Conservation (phyloP, 2,329 filamentous ascomycete genomes). For the Nectriaceae sp. region DNA sequence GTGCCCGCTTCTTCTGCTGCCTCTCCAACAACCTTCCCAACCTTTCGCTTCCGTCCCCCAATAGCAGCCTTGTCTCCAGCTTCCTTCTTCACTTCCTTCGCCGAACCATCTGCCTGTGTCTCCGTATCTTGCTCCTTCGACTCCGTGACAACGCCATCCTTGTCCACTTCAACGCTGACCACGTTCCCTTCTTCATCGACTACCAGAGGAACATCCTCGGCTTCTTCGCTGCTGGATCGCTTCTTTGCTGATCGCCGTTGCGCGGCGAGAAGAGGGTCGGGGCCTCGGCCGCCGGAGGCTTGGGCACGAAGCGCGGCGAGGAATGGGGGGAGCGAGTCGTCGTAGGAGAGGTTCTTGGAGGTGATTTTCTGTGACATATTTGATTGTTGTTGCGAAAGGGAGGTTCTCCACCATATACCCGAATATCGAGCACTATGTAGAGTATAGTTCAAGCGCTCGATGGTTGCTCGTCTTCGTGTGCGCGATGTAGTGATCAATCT, state of each 20-base stretch:
- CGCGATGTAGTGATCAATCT: too few species aligned
- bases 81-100: slow-evolving; percentile 26
- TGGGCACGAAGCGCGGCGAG: slow-evolving; percentile 58
- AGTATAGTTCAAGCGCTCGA: too few species aligned
- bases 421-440: too few species aligned
- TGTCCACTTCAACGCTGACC: slow-evolving; percentile 49
- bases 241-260: slow-evolving; percentile 53
- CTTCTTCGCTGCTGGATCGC: slow-evolving; percentile 66
- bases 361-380: slow-evolving; percentile 63
- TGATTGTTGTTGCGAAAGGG: not conserved
- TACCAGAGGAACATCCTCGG: slow-evolving; percentile 75
- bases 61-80: slow-evolving; percentile 32
- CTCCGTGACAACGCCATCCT: slow-evolving; percentile 45
- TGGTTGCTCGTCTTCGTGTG: too few species aligned
- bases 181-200: slow-evolving; percentile 73
- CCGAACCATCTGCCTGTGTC: slow-evolving; percentile 32
- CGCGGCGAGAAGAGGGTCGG: slow-evolving; percentile 54
- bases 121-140: slow-evolving; percentile 22
- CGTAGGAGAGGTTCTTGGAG: slow-evolving; percentile 70
- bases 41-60: slow-evolving; percentile 56
- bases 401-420: too few species aligned
- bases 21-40: slow-evolving; percentile 38
- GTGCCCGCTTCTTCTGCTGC: slow-evolving; percentile 29
- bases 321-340: slow-evolving; percentile 60
- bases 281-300: slow-evolving; percentile 48